These are phyloP conservation scores for Rhodomyrtus tomentosa DNA, from an alignment of 345 rosid species.

Conservation along the genomic window DNA sequence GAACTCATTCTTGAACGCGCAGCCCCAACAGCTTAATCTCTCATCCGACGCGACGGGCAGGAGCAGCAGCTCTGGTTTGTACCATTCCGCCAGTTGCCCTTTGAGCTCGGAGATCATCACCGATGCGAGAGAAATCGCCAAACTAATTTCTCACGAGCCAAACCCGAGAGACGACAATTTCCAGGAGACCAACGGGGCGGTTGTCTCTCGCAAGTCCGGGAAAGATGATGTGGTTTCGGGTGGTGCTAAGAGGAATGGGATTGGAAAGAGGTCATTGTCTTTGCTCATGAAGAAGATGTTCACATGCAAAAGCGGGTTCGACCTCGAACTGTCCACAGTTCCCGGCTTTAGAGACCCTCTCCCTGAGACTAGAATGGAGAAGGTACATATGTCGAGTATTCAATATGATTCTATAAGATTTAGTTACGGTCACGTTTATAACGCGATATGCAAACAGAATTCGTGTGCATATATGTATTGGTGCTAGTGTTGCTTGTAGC, in stretches of 20 bases:
- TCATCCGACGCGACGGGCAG: background rate
- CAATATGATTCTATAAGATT: no score
- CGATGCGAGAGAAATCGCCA: background rate
- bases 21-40: background rate
- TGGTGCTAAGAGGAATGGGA: constrained; percentile 1
- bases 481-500: background rate
- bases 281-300: constrained; percentile 63
- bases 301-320: constrained; percentile 47
- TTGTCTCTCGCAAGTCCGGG: background rate
- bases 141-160: background rate
- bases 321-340: constrained; percentile 24
- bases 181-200: background rate
- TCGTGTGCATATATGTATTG: background rate
- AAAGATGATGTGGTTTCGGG: background rate
- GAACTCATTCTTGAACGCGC: constrained; percentile 7
- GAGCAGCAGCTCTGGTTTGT: background rate
- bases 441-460: background rate
- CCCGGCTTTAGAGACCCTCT: constrained; percentile 43
- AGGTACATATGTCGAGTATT: constrained; percentile 26
- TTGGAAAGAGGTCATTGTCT: constrained; percentile 38
- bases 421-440: background rate
- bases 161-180: background rate
- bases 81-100: background rate
- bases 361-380: constrained; percentile 46
- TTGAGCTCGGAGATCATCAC: background rate